Base-by-base conservation (phyloP, 2,329 filamentous ascomycete genomes). In the Alternaria triticimaculans region DNA sequence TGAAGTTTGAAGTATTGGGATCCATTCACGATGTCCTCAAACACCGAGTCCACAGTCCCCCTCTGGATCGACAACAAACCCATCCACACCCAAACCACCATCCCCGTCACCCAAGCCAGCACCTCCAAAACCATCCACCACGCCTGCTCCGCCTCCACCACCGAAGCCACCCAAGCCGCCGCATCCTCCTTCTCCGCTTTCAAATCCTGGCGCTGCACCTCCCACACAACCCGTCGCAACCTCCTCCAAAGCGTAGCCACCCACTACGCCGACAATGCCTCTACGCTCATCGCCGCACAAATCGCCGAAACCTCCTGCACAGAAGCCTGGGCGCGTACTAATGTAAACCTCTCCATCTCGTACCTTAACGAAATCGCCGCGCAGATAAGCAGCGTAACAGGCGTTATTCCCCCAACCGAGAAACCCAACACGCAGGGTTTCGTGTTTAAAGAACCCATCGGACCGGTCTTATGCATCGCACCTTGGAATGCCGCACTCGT, bases 171-270 rank as follows among this genome's bases (percentile, higher is more conserved):
- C 4, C 82, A 86, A 65, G 89, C 89, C 21, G 80, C 85, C 18
- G 80, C 81, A 15, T 85, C 88, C 6, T 91, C 92, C 1, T 82
- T 87, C 12, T 81, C 82, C 8, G 91, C 92, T 6, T 89, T 92
- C 78, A 85, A 85, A 53, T 81, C 84, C 64, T 96, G 92, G 92
- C 84, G 85, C 60, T 86, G 84, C 63, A 87, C 86, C 1, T 87
- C 87, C n/a, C 86, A 89, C 2, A 73, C 82, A 20, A 73, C 84
- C 30, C 89, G 92, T 23, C 88, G 91, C 18, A 86, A 90, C 63
- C 87, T 96, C 62, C 83, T 96, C 56, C 81, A 90, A 56, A 88
- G 87, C 75, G 89, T 90, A 0, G 89, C 89, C 5, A 87, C 88
- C 12, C 77, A 93, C 55, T 82, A 93, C 63, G 82, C 86, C 45